phyloP scores from a whole-genome alignment of 2,329 filamentous ascomycete genomes.

The Colletotrichum sidae region DNA sequence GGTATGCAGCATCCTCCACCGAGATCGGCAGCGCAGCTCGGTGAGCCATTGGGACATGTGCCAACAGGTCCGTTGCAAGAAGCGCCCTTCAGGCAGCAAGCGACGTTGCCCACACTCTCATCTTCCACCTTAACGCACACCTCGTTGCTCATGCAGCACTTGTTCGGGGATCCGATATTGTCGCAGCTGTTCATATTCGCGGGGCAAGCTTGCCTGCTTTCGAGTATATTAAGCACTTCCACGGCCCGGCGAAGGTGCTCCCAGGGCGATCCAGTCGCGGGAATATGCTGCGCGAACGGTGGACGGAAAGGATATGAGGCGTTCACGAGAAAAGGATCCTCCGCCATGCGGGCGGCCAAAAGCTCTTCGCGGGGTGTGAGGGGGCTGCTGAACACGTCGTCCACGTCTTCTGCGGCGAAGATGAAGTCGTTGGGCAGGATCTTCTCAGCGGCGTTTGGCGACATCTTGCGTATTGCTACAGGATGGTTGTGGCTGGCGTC shows the following conservation, averaged over 20 bases:
- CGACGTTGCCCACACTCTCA: conserved; percentile 74
- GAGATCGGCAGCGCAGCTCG: conserved; percentile 71
- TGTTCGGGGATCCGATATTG: conserved; percentile 73
- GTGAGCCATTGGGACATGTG: conserved; percentile 70
- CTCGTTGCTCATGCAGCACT: conserved; percentile 77
- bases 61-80: conserved; percentile 73
- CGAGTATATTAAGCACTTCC: conserved; percentile 59
- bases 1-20: conserved; percentile 83
- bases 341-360: conserved; percentile 46
- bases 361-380: conserved; percentile 45
- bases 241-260: conserved; percentile 56
- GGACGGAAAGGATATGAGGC: conserved; percentile 53
- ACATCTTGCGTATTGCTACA: conserved; percentile 78
- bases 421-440: conserved; percentile 76
- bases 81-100: conserved; percentile 77
- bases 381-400: conserved; percentile 34
- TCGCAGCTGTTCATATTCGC: conserved; percentile 73
- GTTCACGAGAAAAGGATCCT: conserved; percentile 33
- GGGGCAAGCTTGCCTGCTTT: conserved; percentile 75
- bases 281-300: conserved; percentile 63
- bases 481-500: conserved; percentile 57
- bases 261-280: conserved; percentile 41
- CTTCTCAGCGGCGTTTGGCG: conserved; percentile 77
- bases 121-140: conserved; percentile 74
- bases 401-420: conserved; percentile 47